phyloP scores from a whole-genome alignment of 495 filamentous ascomycete genomes.

The Parmelia sp. region DNA sequence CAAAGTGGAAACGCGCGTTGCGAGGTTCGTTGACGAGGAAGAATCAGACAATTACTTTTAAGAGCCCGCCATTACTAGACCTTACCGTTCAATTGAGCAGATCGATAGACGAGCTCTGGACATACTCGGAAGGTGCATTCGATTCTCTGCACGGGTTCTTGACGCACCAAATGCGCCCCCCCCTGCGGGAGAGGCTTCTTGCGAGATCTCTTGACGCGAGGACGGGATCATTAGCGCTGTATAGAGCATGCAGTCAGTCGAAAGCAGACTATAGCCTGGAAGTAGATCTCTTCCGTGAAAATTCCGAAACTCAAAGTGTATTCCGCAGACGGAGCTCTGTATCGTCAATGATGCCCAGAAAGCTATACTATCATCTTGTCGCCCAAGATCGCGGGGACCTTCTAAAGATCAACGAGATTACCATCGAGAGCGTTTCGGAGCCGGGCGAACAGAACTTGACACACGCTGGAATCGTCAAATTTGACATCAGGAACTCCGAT shows the following conservation, averaged over 20 bases:
- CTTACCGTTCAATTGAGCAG: constrained; percentile 11
- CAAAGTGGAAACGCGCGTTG: neutral
- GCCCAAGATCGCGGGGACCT: neutral
- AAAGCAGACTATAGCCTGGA: constrained; percentile 12
- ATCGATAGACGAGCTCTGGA: constrained; percentile 21
- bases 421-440: constrained; percentile 9
- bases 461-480: neutral
- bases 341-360: neutral
- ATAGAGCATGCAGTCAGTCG: constrained; percentile 5
- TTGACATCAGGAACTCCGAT: constrained; percentile 8
- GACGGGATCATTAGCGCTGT: constrained; percentile 13
- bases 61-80: neutral
- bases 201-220: constrained; percentile 13
- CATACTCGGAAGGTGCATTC: constrained; percentile 18
- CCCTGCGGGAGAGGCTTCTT: constrained; percentile 13
- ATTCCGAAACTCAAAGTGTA: neutral
- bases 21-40: constrained; percentile 1
- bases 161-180: neutral
- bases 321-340: neutral
- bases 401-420: constrained; percentile 3
- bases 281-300: constrained; percentile 10
- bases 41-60: neutral
- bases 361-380: constrained; percentile 15
- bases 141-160: constrained; percentile 20
- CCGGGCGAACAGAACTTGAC: constrained; percentile 6